Evolutionary conservation across 148 eudicot genomes (phyloP), one percentile per base, ranked within the genome.

Genomic region (Amaranthus hypochondriacus): DNA sequence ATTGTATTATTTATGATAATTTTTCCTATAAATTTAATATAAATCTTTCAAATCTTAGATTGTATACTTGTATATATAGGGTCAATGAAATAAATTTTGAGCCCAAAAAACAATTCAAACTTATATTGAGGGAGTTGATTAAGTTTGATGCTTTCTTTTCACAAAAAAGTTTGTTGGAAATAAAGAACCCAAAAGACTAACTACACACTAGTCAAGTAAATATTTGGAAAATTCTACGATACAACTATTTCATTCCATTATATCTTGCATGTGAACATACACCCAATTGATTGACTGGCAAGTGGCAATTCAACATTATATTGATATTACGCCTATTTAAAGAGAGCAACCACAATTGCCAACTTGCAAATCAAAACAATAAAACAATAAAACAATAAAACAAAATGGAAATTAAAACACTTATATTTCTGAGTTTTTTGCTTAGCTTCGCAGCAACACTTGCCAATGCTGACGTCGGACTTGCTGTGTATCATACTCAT

Each of bases 401-500:
- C 14, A 56, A 56, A 71, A 69, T 69, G 74, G 65, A 8, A 7
- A 58, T 71, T 43, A 71, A 59, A 47, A 9, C n/a, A 21, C 56
- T 63, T 7, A 2, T 62, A 13, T 12, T 62, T 5, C 68, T 28
- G n/a, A 62, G n/a, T 39, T 10, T 73, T 51, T 57, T 73, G 50
- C 39, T 73, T 13, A 21, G 68, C 59, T 48, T 73, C 42, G 68
- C 14, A 6, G 11, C 47, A 39, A 51, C 44, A 28, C 60, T 62
- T 50, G 76, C 76, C 42, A 62, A 62, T 14, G 76, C 76, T 62
- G 6, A 5, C 5, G 61, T 5, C 21, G 76, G 76, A 6, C 7
- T 51, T 62, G 76, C 76, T 62, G 76, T 73, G 14, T 73, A 10
- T 47, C 66, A 62, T 62, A 62, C 55, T 43, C 59, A 43, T 6